Conservation (phyloP, 768 basidiomycete genomes). For the Panaeolus papilionaceus region DNA sequence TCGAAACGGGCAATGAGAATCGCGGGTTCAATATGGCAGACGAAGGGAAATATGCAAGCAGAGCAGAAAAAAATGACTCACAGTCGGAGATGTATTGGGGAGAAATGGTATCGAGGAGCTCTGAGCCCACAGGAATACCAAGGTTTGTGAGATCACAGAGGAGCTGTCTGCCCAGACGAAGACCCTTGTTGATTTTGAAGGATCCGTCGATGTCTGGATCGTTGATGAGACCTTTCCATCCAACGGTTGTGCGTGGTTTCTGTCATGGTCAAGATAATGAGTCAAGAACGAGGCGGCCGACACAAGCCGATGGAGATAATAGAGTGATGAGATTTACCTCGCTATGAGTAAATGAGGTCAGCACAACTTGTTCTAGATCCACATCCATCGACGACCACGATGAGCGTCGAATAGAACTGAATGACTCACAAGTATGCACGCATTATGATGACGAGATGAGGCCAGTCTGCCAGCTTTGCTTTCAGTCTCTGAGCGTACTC, state of each 20-base stretch:
- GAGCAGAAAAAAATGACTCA: slow-evolving; percentile 35
- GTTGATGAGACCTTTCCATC: slow-evolving; percentile 96
- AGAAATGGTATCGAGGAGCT: slow-evolving; percentile 81
- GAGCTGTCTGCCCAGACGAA: slow-evolving; percentile 85
- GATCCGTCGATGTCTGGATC: slow-evolving; percentile 96
- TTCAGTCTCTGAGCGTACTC: slow-evolving; percentile 81
- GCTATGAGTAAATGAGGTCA: slow-evolving; percentile 30
- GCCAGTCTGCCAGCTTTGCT: slow-evolving; percentile 67
- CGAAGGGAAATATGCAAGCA: slow-evolving; percentile 15
- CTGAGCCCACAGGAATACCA: slow-evolving; percentile 93
- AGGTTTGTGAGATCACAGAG: slow-evolving; percentile 90
- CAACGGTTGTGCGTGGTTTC: slow-evolving; percentile 97
- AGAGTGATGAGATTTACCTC: slow-evolving; percentile 33
- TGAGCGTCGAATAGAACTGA: background rate
- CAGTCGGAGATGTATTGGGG: slow-evolving; percentile 87
- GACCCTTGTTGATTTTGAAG: slow-evolving; percentile 97
- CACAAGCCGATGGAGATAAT: slow-evolving; percentile 1
- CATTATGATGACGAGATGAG: slow-evolving; percentile 92
- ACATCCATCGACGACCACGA: slow-evolving; percentile 6
- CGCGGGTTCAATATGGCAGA: slow-evolving; percentile 9
- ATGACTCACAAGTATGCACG: slow-evolving; percentile 92
- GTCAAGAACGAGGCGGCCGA: slow-evolving; percentile 13
- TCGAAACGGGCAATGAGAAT: slow-evolving; percentile 13
- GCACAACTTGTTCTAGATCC: slow-evolving; percentile 1
- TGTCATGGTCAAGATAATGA: slow-evolving; percentile 37